Conservation (phyloP, 1,284 basidiomycete genomes). For the Boletus mariae region DNA sequence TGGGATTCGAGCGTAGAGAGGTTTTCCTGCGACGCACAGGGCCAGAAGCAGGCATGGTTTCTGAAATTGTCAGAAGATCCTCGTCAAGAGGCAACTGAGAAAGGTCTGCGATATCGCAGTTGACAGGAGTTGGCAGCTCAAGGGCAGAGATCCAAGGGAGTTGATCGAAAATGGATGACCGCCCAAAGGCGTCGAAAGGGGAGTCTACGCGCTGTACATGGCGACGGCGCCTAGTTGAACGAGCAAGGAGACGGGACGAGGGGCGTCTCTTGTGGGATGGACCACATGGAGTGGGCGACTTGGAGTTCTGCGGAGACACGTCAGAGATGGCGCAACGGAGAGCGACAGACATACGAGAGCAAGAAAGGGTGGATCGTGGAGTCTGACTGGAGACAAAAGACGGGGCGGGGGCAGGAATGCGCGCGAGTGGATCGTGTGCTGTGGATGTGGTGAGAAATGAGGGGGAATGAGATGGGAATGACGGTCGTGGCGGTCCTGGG, state of each 20-base stretch:
- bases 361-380: constrained; percentile 23
- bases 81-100: constrained; percentile 42
- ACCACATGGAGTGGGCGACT: constrained; percentile 38
- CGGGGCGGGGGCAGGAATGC: constrained; percentile 24
- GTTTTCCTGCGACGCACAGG: constrained; percentile 56
- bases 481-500: constrained; percentile 13
- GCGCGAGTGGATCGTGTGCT: constrained; percentile 16
- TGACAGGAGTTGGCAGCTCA: constrained; percentile 39
- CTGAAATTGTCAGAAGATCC: constrained; percentile 20
- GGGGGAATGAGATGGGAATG: neutral
- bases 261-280: constrained; percentile 32
- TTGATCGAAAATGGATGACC: constrained; percentile 45
- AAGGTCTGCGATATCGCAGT: constrained; percentile 57
- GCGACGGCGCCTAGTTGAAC: constrained; percentile 36
- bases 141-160: constrained; percentile 61
- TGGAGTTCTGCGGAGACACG: constrained; percentile 29
- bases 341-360: constrained; percentile 21
- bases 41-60: constrained; percentile 36
- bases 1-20: constrained; percentile 47
- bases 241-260: constrained; percentile 23
- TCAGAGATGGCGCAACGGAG: constrained; percentile 8
- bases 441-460: constrained; percentile 6
- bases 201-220: constrained; percentile 33
- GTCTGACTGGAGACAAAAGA: constrained; percentile 32
- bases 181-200: constrained; percentile 28